Conservation (phyloP, 352 stramenopile genomes). For the Pelagophyceae sp. region DNA sequence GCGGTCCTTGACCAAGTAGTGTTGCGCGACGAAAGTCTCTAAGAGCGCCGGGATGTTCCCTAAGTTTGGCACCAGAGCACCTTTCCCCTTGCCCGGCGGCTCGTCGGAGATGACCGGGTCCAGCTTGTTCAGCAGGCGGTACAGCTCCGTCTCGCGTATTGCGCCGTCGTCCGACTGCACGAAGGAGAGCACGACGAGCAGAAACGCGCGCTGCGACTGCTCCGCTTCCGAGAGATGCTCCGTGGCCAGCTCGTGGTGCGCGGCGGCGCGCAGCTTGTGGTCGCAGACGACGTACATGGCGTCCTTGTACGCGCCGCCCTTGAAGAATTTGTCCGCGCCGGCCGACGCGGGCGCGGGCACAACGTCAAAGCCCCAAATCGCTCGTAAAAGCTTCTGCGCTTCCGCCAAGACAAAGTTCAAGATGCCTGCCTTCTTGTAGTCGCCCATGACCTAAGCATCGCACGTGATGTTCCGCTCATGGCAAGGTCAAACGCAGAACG, state of each 20-base stretch:
- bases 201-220: neutral
- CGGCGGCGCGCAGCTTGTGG: neutral
- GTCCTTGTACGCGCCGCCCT: neutral
- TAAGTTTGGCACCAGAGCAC: too few species aligned
- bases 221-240: neutral
- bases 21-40: neutral
- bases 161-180: neutral
- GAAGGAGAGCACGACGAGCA: neutral
- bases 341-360: neutral
- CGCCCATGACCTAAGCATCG: constrained; percentile 18
- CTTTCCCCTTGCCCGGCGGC: neutral
- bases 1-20: neutral
- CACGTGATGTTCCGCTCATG: too few species aligned
- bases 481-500: too few species aligned
- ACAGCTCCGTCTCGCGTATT: neutral
- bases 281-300: neutral
- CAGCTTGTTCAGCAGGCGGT: neutral
- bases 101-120: neutral
- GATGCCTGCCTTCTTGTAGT: neutral
- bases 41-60: neutral
- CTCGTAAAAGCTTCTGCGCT: neutral
- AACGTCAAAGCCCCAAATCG: neutral
- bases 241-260: neutral
- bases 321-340: neutral
- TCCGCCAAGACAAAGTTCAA: neutral